Percentiles rank a stretch among this genome's conserved stretches.
These are phyloP conservation scores for Collybia sordida DNA, from an alignment of 768 basidiomycete species.

Conservation along the genomic window DNA sequence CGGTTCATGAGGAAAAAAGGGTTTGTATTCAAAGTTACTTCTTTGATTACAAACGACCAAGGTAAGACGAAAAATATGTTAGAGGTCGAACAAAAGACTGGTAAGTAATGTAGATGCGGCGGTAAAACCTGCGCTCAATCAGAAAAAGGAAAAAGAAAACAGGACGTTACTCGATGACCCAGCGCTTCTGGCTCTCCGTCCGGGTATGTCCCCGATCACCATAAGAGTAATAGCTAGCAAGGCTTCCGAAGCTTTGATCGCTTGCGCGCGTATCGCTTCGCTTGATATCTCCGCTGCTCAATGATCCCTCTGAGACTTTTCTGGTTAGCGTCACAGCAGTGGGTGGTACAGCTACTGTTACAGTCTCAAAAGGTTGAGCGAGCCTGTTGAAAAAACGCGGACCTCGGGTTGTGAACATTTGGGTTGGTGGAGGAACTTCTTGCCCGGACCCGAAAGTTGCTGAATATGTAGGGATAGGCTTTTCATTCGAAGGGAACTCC, in stretches of 20 bases:
- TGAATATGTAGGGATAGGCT: constrained; percentile 56
- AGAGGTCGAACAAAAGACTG: background rate
- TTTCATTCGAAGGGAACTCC: constrained; percentile 56
- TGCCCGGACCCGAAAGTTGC: constrained; percentile 31
- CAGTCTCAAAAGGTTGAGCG: constrained; percentile 39
- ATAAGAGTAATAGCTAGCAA: constrained; percentile 30
- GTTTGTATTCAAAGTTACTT: background rate
- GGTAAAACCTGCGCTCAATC: constrained; percentile 1
- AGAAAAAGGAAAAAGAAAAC: background rate
- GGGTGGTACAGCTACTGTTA: constrained; percentile 27
- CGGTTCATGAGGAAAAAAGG: background rate
- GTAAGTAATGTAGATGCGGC: constrained; percentile 1
- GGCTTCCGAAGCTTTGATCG: constrained; percentile 38
- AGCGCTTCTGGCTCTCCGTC: constrained; percentile 39
- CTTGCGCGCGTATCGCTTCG: constrained; percentile 37
- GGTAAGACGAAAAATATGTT: constrained; percentile 4
- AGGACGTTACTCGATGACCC: constrained; percentile 53
- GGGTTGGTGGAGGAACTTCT: constrained; percentile 34
- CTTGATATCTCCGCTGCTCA: constrained; percentile 25
- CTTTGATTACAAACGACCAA: background rate
- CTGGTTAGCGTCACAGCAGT: constrained; percentile 31
- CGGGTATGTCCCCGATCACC: constrained; percentile 29
- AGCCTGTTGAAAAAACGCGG: constrained; percentile 48
- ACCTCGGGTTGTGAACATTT: constrained; percentile 40
- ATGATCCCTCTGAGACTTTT: constrained; percentile 31